A percentile compares a stretch with the other conserved stretches of the same genome.
Evolutionary conservation across 768 basidiomycete genomes (phyloP).

Genomic region (Amanita inopinata): DNA sequence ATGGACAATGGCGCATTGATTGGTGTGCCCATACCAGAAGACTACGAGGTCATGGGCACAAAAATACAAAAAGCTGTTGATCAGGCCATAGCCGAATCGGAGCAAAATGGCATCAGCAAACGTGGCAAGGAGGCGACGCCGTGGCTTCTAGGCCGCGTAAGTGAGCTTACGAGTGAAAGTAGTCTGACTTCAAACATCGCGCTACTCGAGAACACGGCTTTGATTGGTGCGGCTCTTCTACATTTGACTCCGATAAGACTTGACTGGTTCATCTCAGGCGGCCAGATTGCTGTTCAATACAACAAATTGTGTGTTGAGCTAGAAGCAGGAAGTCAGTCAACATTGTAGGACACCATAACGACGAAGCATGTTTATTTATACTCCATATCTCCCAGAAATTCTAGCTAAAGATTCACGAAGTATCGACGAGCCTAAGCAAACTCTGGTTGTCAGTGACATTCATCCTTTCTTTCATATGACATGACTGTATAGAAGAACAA

Average conservation of each 20-base stretch:
- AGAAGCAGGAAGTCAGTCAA: constrained; percentile 22
- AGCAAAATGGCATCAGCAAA: constrained; percentile 66
- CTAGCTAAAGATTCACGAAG: not conserved
- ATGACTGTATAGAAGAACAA: constrained; percentile 1
- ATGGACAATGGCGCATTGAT: constrained; percentile 74
- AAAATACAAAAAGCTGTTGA: constrained; percentile 71
- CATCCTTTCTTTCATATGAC: not conserved
- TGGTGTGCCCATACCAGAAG: constrained; percentile 81
- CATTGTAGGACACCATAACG: not conserved
- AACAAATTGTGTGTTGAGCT: constrained; percentile 34
- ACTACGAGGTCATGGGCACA: constrained; percentile 58
- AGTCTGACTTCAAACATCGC: constrained; percentile 78
- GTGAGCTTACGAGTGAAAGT: constrained; percentile 66
- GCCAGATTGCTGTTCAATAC: constrained; percentile 72
- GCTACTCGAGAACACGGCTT: constrained; percentile 80
- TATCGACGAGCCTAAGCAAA: not conserved
- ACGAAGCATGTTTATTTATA: not conserved
- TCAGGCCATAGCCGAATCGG: constrained; percentile 76
- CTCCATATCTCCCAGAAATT: not conserved
- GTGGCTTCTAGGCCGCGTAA: constrained; percentile 81
- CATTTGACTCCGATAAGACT: not conserved
- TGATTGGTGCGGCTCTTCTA: constrained; percentile 48
- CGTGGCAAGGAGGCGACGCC: constrained; percentile 90
- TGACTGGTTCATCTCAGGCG: constrained; percentile 34
- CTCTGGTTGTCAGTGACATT: not conserved